Evolutionary conservation across 805 yeast species (phyloP).

Genomic region (Metschnikowia lunata): DNA sequence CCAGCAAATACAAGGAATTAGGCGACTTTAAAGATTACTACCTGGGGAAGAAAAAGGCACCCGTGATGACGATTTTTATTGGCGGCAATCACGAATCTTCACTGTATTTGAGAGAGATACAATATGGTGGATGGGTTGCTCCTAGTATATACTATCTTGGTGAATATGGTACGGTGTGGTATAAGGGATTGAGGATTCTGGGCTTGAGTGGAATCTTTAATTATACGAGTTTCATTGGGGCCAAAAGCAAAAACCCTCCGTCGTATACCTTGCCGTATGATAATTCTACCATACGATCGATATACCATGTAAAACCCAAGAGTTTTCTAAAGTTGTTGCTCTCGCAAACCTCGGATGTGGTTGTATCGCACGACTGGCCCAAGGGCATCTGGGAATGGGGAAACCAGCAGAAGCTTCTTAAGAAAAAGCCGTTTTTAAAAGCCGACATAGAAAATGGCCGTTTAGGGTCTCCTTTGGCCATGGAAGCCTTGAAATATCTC

Average conservation of each 20-base stretch:
- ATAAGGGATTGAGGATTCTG: conserved; percentile 68
- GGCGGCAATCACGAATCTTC: conserved; percentile 97
- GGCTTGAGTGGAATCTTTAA: conserved; percentile 86
- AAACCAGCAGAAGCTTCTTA: conserved; percentile 44
- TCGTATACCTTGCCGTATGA: conserved; percentile 43
- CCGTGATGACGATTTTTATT: conserved; percentile 72
- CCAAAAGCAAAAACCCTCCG: conserved; percentile 3
- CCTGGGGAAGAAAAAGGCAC: conserved; percentile 55
- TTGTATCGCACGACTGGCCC: conserved; percentile 95
- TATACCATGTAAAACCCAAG: conserved; percentile 69
- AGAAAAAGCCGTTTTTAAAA: conserved; percentile 61
- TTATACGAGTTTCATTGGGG: conserved; percentile 23
- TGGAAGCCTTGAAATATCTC: conserved; percentile 47
- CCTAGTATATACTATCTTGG: conserved; percentile 85
- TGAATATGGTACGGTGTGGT: conserved; percentile 67
- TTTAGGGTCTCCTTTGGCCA: conserved; percentile 71
- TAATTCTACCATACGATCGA: conserved; percentile 45
- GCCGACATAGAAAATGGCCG: conserved; percentile 54
- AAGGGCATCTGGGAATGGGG: conserved; percentile 69
- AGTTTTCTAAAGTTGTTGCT: conserved; percentile 55
- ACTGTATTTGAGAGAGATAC: conserved; percentile 64
- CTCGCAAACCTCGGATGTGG: conserved; percentile 44
- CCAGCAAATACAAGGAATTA: conserved; percentile 63
- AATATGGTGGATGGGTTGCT: conserved; percentile 91
- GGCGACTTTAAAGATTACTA: conserved; percentile 84